A percentile compares a stretch with the other conserved stretches of the same genome.
phyloP scores from a whole-genome alignment of 2,329 filamentous ascomycete species.

The Hymenoscyphus albidus region DNA sequence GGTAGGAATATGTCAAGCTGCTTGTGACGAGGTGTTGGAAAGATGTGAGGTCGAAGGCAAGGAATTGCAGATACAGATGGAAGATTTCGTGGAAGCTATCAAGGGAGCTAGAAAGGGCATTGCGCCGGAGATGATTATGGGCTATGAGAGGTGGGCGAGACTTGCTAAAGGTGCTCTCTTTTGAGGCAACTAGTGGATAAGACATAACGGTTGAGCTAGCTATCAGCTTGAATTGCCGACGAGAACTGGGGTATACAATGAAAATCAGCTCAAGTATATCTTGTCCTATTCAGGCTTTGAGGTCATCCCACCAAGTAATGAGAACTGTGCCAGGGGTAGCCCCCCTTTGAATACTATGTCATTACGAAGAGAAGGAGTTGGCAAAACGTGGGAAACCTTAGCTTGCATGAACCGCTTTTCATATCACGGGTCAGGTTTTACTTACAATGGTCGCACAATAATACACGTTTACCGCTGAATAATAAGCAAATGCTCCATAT shows the following conservation, averaged over 20 bases:
- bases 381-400: too few relatives aligned
- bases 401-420: too few relatives aligned
- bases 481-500: not conserved
- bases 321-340: too few relatives aligned
- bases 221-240: not conserved
- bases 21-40: conserved; percentile 48
- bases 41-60: conserved; percentile 42
- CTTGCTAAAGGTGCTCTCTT: conserved; percentile 21
- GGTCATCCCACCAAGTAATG: too few relatives aligned
- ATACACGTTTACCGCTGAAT: not conserved
- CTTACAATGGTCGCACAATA: not conserved
- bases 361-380: too few relatives aligned
- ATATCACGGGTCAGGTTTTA: too few relatives aligned
- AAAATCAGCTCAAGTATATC: too few relatives aligned
- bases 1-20: conserved; percentile 53
- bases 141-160: conserved; percentile 54
- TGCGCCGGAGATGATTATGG: conserved; percentile 53
- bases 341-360: too few relatives aligned
- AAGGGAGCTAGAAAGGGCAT: conserved; percentile 52
- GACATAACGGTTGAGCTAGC: not conserved
- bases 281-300: too few relatives aligned
- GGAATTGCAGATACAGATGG: conserved; percentile 42
- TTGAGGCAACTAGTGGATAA: not conserved
- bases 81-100: conserved; percentile 44
- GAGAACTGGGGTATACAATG: not conserved